Conservation (phyloP, 2,329 filamentous ascomycete species). For the Diplodia intermedia region DNA sequence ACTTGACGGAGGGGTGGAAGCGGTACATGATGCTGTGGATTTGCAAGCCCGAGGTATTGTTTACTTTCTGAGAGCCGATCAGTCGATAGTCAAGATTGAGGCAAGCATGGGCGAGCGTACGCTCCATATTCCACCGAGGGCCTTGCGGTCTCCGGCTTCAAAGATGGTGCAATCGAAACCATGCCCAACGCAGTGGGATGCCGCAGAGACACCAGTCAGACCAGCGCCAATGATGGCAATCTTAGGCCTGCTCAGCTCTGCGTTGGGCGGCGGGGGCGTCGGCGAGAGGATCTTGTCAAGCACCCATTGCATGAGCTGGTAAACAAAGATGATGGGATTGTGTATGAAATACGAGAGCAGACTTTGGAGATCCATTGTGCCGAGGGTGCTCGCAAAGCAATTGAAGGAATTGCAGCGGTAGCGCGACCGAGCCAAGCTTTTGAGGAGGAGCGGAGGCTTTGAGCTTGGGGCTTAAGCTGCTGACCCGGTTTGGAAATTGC, state of each 20-base stretch:
- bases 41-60: constrained; percentile 81
- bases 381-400: neutral
- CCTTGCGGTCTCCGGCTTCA: constrained; percentile 70
- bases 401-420: neutral
- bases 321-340: constrained; percentile 64
- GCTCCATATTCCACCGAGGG: constrained; percentile 81
- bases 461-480: neutral
- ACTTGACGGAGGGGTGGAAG: constrained; percentile 81
- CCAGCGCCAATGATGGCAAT: constrained; percentile 57
- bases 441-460: constrained; percentile 4
- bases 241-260: constrained; percentile 65
- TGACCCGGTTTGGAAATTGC: constrained; percentile 6
- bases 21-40: constrained; percentile 89
- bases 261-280: constrained; percentile 66
- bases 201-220: constrained; percentile 77
- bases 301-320: constrained; percentile 69
- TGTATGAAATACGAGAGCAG: constrained; percentile 43
- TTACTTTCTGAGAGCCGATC: constrained; percentile 65
- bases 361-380: constrained; percentile 31
- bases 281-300: constrained; percentile 72
- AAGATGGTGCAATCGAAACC: constrained; percentile 84
- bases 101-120: constrained; percentile 52
- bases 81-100: neutral
- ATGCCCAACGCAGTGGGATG: constrained; percentile 83
- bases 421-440: neutral